These are phyloP conservation scores for Globisporangium paroecandrum DNA, from an alignment of 352 stramenopile genomes.

Conservation along the genomic window DNA sequence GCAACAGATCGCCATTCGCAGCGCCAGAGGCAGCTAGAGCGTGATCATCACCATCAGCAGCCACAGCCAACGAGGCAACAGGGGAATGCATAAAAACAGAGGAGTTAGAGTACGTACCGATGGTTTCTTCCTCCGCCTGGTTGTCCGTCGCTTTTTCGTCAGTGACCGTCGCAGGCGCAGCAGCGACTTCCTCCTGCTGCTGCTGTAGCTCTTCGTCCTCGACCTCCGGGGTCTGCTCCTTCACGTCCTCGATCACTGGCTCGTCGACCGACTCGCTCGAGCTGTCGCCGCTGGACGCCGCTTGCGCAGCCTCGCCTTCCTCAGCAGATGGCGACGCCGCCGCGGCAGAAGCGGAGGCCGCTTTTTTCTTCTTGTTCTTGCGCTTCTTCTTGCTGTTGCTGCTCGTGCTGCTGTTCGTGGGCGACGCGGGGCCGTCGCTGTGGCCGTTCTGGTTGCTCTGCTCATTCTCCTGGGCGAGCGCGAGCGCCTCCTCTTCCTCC, in stretches of 20 bases:
- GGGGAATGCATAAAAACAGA: background rate
- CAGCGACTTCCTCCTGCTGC: background rate
- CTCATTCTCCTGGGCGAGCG: conserved; percentile 11
- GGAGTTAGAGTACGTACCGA: conserved; percentile 7
- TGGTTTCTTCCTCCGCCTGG: conserved; percentile 14
- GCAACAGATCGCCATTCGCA: background rate
- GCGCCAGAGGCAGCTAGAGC: background rate
- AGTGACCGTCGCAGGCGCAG: background rate
- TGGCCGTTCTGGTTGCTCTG: conserved; percentile 23
- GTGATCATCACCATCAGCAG: conserved; percentile 1
- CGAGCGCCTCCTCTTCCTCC: conserved; percentile 12
- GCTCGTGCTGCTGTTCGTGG: conserved; percentile 15
- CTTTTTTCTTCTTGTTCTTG: conserved; percentile 28
- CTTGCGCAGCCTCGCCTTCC: background rate
- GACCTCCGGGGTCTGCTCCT: conserved; percentile 7
- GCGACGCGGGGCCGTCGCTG: conserved; percentile 13
- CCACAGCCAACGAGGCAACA: background rate
- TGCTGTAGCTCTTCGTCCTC: conserved; percentile 4
- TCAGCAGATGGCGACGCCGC: background rate
- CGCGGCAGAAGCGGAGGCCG: background rate
- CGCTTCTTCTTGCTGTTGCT: conserved; percentile 25
- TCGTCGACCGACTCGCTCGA: conserved; percentile 13
- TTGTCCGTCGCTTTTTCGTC: conserved; percentile 8
- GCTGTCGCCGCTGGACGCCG: conserved; percentile 9
- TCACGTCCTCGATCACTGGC: conserved; percentile 1